Percentiles rank a stretch among this genome's conserved stretches.
phyloP scores from a whole-genome alignment of 2,329 filamentous ascomycete genomes.

The Colletotrichum sp. region DNA sequence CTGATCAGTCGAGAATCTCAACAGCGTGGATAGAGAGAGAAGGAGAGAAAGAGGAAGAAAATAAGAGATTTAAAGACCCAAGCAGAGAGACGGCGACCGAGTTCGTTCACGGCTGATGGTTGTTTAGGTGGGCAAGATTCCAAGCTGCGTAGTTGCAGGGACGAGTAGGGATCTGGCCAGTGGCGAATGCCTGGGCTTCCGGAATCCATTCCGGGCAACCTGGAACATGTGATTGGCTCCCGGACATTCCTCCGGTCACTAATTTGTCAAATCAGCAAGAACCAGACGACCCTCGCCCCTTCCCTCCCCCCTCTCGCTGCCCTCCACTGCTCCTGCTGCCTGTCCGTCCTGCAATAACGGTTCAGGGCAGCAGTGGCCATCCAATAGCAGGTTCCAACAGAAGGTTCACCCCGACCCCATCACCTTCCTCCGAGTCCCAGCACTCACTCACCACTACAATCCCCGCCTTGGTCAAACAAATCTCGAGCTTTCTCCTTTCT shows the following conservation, averaged over 20 bases:
- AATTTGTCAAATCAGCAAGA: background rate
- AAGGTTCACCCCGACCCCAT: too few species aligned
- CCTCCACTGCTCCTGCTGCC: too few species aligned
- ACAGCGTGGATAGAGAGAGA: accelerated
- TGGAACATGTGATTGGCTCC: background rate
- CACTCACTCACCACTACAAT: too few species aligned
- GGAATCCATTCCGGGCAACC: background rate
- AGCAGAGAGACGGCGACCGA: background rate
- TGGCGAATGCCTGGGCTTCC: background rate
- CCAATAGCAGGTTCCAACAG: too few species aligned
- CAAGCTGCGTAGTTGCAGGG: background rate
- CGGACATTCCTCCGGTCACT: background rate
- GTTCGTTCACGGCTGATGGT: background rate
- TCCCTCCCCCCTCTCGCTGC: too few species aligned
- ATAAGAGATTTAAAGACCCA: background rate
- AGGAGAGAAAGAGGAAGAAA: background rate
- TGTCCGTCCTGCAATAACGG: too few species aligned
- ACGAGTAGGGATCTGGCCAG: background rate
- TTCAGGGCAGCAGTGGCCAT: too few species aligned
- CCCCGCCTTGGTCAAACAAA: too few species aligned
- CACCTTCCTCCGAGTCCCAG: too few species aligned
- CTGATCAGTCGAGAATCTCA: background rate
- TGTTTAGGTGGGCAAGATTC: background rate
- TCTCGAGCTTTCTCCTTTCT: too few species aligned
- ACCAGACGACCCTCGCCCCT: too few species aligned